Percentiles rank a stretch among this genome's conserved stretches.
Conservation (phyloP, 495 filamentous ascomycete genomes). For the Aspergillus wentii region DNA sequence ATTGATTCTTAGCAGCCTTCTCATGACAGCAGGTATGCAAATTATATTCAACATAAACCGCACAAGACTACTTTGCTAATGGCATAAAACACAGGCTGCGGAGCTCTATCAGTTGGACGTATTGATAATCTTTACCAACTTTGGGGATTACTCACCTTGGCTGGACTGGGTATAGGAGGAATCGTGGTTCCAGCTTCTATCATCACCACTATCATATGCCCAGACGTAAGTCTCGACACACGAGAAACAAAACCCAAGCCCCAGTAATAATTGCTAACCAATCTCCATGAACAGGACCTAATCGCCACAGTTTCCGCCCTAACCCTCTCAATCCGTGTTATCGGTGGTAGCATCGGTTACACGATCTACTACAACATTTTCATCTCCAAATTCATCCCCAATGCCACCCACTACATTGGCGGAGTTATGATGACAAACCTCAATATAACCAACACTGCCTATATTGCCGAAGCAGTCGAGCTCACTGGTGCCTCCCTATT, state of each 20-base stretch:
- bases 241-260: too few relatives aligned
- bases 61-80: too few relatives aligned
- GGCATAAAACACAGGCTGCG: slow-evolving; percentile 56
- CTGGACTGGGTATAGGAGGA: slow-evolving; percentile 67
- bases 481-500: slow-evolving; percentile 55
- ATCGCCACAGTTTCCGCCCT: slow-evolving; percentile 71
- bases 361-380: slow-evolving; percentile 75
- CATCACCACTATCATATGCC: slow-evolving; percentile 69
- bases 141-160: slow-evolving; percentile 58
- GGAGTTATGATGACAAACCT: slow-evolving; percentile 46
- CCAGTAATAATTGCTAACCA: slow-evolving; percentile 1
- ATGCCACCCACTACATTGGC: slow-evolving; percentile 47
- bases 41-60: too few relatives aligned
- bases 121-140: slow-evolving; percentile 56
- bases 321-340: slow-evolving; percentile 67
- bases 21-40: slow-evolving; percentile 68
- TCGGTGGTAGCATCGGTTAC: slow-evolving; percentile 69
- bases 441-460: slow-evolving; percentile 45
- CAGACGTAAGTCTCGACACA: slow-evolving; percentile 51
- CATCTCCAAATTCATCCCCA: slow-evolving; percentile 55
- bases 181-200: slow-evolving; percentile 69
- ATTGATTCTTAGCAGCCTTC: slow-evolving; percentile 53
- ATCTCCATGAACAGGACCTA: slow-evolving; percentile 41
- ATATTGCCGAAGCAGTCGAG: slow-evolving; percentile 44
- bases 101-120: slow-evolving; percentile 51